Evolutionary conservation across 352 stramenopile species (phyloP), one percentile per base, ranked within the genome.

Genomic region (Globisporangium spinosum): DNA sequence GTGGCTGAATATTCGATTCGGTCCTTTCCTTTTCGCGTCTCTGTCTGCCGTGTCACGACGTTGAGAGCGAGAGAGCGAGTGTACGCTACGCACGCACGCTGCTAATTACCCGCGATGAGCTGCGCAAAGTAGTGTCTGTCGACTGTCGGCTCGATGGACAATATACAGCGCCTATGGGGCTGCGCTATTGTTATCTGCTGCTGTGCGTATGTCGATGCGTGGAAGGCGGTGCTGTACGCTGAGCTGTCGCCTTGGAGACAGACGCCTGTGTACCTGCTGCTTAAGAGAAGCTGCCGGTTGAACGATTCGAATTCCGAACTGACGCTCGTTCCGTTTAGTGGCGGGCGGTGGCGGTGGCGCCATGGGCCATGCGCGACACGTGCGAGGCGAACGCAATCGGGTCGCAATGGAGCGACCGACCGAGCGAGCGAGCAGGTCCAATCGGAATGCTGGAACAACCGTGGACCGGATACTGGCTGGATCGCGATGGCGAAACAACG

Each of bases 301-400:
- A n/a, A 38, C 10, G 60, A 47, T 45, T 15, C 61, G 47, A 58
- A 65, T 67, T 67, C 49, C 49, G 49, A 67, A 67, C 61, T 67
- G 61, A 57, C 61, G 45, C 43, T 56, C 27, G 4, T 12, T 22
- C 20, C 17, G 4, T 13, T 56, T 29, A 6, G 49, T 27, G 49
- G 49, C 49, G 9, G 49, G 15, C 40, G 8, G 32, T 10, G 8
- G 3, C 29, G 40, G 15, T 4, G 9, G 49, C 49, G n/a, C 49
- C 20, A 56, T 29, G 7, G 49, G 2, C 49, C 8, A 51, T 22
- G 56, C 56, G 56, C 25, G 56, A 61, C 56, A 62, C 45, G 47
- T 34, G 32, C 15, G 29, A 35, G 27, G 43, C 56, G 56, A 61
- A 61, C 29, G 56, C 29, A 35, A 61, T 60, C 23, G 32, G 32